Evolutionary conservation across 805 yeast genomes (phyloP).

Genomic region (Alloascoidea hylecoeti): DNA sequence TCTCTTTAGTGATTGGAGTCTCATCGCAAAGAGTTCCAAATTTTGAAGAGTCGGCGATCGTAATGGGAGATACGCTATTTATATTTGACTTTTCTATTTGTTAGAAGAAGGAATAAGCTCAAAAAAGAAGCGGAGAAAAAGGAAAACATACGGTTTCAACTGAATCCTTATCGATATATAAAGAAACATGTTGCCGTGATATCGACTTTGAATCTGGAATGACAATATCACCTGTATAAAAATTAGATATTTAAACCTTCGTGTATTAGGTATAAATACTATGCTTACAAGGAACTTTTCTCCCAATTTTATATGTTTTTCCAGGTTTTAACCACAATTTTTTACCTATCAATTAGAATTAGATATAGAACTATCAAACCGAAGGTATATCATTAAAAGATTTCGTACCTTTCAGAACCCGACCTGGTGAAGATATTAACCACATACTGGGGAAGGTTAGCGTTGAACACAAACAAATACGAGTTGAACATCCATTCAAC

Average conservation of each 20-base stretch:
- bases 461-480: neutral
- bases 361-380: no score
- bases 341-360: neutral
- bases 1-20: no score
- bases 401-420: neutral
- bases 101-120: no score
- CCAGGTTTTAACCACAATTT: neutral
- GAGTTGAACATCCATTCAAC: no score
- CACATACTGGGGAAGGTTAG: slow-evolving; percentile 1
- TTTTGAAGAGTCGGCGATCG: no score
- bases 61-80: no score
- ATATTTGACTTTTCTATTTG: no score
- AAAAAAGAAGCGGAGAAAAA: no score
- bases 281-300: neutral
- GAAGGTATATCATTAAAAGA: no score
- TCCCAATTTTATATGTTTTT: neutral
- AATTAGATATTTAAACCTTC: neutral
- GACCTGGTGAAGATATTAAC: neutral
- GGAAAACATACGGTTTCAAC: no score
- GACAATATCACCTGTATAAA: neutral
- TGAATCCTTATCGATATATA: neutral
- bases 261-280: neutral
- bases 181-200: neutral
- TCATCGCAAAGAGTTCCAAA: no score
- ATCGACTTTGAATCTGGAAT: neutral